Conservation (phyloP, 2,329 filamentous ascomycete species). For the Sphaerulina populicola region DNA sequence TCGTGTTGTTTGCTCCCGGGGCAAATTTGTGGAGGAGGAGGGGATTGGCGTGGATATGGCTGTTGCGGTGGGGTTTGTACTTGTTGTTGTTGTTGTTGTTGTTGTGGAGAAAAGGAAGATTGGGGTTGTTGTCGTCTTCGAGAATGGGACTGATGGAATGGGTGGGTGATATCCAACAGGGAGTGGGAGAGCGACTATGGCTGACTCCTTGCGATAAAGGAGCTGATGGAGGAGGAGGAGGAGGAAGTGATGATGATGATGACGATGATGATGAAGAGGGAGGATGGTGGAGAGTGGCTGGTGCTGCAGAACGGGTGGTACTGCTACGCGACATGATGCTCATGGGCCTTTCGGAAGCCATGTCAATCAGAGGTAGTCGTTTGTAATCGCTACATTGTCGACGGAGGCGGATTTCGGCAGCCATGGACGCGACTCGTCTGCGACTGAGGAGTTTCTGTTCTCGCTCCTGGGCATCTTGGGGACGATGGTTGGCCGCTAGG, state of each 20-base stretch:
- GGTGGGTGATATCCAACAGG: constrained; percentile 10
- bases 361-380: constrained; percentile 34
- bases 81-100: too few species aligned
- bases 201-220: neutral
- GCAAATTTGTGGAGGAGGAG: too few species aligned
- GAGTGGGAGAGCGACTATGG: neutral
- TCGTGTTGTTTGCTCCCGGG: constrained; percentile 32
- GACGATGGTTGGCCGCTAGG: constrained; percentile 24
- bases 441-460: constrained; percentile 12
- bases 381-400: constrained; percentile 33
- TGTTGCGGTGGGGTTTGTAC: neutral
- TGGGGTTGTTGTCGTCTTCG: constrained; percentile 14
- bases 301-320: neutral
- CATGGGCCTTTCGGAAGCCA: constrained; percentile 33
- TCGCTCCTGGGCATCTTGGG: constrained; percentile 27
- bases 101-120: neutral
- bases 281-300: neutral
- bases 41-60: too few species aligned
- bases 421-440: constrained; percentile 37
- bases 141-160: constrained; percentile 26
- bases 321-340: constrained; percentile 25
- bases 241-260: neutral
- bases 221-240: neutral
- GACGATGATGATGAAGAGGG: neutral
- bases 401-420: constrained; percentile 37